phyloP scores from a whole-genome alignment of 1,139 yeast genomes.

The Suhomyces atakaporum region DNA sequence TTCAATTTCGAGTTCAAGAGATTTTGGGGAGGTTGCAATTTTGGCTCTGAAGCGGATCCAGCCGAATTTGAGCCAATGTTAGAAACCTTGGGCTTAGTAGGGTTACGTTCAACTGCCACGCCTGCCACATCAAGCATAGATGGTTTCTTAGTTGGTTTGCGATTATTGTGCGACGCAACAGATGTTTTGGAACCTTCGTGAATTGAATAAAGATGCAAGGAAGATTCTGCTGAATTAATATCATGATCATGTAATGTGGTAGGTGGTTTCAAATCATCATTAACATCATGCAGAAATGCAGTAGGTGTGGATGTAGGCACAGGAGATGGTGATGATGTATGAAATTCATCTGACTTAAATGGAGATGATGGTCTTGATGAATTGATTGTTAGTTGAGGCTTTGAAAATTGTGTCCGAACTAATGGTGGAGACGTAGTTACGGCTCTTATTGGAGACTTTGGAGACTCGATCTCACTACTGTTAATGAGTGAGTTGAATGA shows the following conservation, averaged over 20 bases:
- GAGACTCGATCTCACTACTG: slow-evolving; percentile 4
- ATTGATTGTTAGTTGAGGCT: slow-evolving; percentile 1
- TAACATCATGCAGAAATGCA: slow-evolving; percentile 3
- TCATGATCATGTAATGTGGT: slow-evolving; percentile 3
- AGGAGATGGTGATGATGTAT: slow-evolving; percentile 3
- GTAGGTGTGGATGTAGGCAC: slow-evolving; percentile 12
- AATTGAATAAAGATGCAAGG: slow-evolving; percentile 12
- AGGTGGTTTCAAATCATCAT: slow-evolving; percentile 8
- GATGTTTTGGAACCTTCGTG: slow-evolving; percentile 11
- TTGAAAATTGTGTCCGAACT: not conserved
- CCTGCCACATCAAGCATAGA: slow-evolving; percentile 22
- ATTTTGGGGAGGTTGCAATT: slow-evolving; percentile 9
- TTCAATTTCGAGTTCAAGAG: slow-evolving; percentile 8
- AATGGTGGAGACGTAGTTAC: slow-evolving; percentile 6
- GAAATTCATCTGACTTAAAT: not conserved
- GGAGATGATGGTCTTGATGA: slow-evolving; percentile 3
- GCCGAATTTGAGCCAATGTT: slow-evolving; percentile 12
- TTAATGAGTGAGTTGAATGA: slow-evolving; percentile 24
- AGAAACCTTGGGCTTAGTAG: slow-evolving; percentile 1
- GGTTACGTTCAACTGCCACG: not conserved
- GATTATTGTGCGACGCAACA: slow-evolving; percentile 8
- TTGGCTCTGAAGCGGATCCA: slow-evolving; percentile 13
- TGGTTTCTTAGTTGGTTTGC: slow-evolving; percentile 9
- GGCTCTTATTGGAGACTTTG: slow-evolving; percentile 8
- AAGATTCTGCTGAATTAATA: slow-evolving; percentile 10